These are phyloP conservation scores for Dicorynia guianensis DNA, from an alignment of 306 rosid species.

Conservation along the genomic window DNA sequence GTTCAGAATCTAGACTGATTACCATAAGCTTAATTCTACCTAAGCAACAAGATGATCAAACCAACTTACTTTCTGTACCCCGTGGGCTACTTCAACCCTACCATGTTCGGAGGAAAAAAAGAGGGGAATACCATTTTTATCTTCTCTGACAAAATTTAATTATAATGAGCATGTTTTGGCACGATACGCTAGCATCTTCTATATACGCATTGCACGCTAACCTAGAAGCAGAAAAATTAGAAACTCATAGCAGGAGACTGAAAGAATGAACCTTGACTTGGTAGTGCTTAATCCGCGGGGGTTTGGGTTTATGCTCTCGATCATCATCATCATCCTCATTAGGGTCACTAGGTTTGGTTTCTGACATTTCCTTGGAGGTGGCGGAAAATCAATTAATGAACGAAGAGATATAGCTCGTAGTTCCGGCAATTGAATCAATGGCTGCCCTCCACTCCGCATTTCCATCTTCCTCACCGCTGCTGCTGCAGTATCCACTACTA, in stretches of 20 bases:
- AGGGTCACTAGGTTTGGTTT: conserved; percentile 20
- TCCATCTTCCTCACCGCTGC: conserved; percentile 91
- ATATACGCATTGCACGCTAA: neutral
- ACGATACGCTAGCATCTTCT: neutral
- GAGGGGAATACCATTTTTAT: neutral
- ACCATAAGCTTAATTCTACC: conserved; percentile 17
- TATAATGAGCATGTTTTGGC: too few relatives aligned
- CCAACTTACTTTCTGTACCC: neutral
- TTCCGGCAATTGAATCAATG: conserved; percentile 70
- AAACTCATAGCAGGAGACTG: neutral
- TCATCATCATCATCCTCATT: conserved; percentile 18
- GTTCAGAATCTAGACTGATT: conserved; percentile 15
- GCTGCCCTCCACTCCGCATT: conserved; percentile 80
- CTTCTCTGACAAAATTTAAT: too few relatives aligned
- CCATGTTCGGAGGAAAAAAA: neutral
- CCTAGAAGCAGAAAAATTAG: conserved; percentile 7
- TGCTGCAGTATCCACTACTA: conserved; percentile 49
- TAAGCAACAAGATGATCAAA: conserved; percentile 17
- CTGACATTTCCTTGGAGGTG: conserved; percentile 26
- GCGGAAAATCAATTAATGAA: conserved; percentile 42
- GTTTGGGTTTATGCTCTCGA: conserved; percentile 44
- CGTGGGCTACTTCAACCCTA: neutral
- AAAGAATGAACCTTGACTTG: conserved; percentile 74
- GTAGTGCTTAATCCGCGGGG: conserved; percentile 68
- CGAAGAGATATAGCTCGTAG: conserved; percentile 56